phyloP scores from a whole-genome alignment of 371 early-diverging fungal genomes.

The Lichtheimia ornata region DNA sequence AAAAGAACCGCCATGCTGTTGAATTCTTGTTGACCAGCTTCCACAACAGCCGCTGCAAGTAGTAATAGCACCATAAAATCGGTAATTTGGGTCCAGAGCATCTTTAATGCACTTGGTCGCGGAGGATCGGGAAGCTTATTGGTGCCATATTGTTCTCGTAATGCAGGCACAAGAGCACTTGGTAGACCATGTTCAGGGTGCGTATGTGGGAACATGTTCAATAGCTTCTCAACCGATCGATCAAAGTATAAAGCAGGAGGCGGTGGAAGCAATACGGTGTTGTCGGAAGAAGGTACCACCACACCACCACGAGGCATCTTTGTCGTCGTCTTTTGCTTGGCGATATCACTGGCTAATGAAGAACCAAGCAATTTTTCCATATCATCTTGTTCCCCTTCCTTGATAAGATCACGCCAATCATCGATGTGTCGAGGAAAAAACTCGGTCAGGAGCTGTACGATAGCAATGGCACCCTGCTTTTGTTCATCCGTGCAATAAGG shows the following conservation, averaged over 20 bases:
- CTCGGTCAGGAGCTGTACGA: conserved; percentile 66
- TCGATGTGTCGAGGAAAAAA: conserved; percentile 53
- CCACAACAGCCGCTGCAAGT: conserved; percentile 67
- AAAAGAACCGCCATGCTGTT: conserved; percentile 80
- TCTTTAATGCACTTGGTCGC: conserved; percentile 70
- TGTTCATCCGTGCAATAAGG: conserved; percentile 67
- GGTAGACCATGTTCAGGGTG: conserved; percentile 70
- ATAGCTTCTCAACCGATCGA: conserved; percentile 68
- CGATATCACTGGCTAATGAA: conserved; percentile 29
- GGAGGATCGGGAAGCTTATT: conserved; percentile 83
- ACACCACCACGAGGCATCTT: conserved; percentile 27
- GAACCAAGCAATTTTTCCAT: conserved; percentile 63
- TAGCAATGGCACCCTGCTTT: conserved; percentile 70
- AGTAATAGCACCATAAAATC: conserved; percentile 93
- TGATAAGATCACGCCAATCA: conserved; percentile 91
- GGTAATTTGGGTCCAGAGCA: conserved; percentile 84
- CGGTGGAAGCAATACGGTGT: conserved; percentile 46
- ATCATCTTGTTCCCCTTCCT: conserved; percentile 72
- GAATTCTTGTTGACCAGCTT: conserved; percentile 74
- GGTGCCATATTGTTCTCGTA: conserved; percentile 80
- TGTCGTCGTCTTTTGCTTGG: conserved; percentile 18
- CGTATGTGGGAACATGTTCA: conserved; percentile 82
- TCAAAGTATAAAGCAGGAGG: conserved; percentile 89
- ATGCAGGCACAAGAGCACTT: conserved; percentile 45
- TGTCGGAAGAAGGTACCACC: conserved; percentile 21